Base-by-base conservation (phyloP, 225 moss, liverwort and hornwort genomes). In the Anthoceros angustus region DNA sequence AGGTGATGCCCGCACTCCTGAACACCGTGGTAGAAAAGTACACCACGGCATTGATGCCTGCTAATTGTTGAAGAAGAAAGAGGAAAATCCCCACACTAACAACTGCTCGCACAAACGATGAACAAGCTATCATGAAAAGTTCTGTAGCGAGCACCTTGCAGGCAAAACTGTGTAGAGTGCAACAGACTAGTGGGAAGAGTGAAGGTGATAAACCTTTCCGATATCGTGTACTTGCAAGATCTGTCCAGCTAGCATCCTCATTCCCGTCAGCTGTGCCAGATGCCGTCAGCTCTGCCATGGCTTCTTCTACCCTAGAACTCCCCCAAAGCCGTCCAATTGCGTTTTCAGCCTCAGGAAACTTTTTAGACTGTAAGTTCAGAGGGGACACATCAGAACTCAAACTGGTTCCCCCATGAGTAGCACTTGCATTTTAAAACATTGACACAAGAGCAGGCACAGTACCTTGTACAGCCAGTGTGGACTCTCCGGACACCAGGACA, bases 391-490 rank as follows among this genome's bases (percentile, higher is more conserved):
- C 67, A 18, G 26, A 43, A 68, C 4, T 15, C 16, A 24, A 21
- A 10, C 7, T 15, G 25, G 39, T 25, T 15, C 23, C 10, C 21
- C 15, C 23, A 65, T 65, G 39, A 38, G 8, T 18, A 2, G 39
- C 38, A 32, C n/a, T 23, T 20, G 16, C 18, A 38, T 41, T 42
- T 9, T 14, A 20, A 25, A 67, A 5, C 55, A 69, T 7, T 12
- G 25, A 62, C 43, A 45, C 15, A 15, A 69, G 62, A 55, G 23
- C 41, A 38, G 42, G 14, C 10, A 64, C 15, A 41, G 72, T 43
- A 92, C 92, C 92, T 85, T 84, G 69, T 80, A 89, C 25, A 98
- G 84, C 98, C 98, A 98, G 60, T 92, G 92, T 40, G 98, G 98
- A 73, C 98, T 98, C 73, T 98, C 94, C 40, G 91, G 94, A 71